A percentile compares a stretch with the other conserved stretches of the same genome.
Conservation (phyloP, 1,139 yeast genomes). For the Saccharomyces pastorianus region DNA sequence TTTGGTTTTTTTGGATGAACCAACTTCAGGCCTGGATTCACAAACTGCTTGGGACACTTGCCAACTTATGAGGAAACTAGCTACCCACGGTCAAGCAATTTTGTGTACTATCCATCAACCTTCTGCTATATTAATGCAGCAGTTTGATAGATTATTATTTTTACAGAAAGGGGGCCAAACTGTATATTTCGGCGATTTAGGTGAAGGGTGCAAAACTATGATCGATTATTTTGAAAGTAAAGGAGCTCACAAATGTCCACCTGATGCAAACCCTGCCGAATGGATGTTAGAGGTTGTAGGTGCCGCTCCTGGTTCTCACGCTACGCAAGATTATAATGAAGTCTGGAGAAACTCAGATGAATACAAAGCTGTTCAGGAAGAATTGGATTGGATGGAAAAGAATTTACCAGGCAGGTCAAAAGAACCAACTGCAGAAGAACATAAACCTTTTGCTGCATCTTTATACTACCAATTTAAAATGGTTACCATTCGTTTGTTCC, state of each 20-base stretch:
- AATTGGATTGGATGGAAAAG: slow-evolving; percentile 40
- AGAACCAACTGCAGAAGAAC: slow-evolving; percentile 31
- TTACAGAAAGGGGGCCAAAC: slow-evolving; percentile 70
- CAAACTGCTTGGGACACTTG: slow-evolving; percentile 88
- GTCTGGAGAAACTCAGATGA: slow-evolving; percentile 60
- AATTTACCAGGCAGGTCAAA: slow-evolving; percentile 34
- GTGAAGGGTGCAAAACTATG: slow-evolving; percentile 51
- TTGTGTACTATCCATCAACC: slow-evolving; percentile 82
- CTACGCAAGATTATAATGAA: slow-evolving; percentile 54
- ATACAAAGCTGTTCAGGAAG: slow-evolving; percentile 37
- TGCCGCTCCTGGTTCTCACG: slow-evolving; percentile 70
- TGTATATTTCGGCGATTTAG: slow-evolving; percentile 75
- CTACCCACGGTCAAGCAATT: slow-evolving; percentile 75
- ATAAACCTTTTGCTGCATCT: slow-evolving; percentile 32
- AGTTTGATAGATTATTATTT: slow-evolving; percentile 67
- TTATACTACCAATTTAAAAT: slow-evolving; percentile 41
- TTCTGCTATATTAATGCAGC: slow-evolving; percentile 66
- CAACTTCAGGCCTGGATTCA: slow-evolving; percentile 88
- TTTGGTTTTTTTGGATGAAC: slow-evolving; percentile 78
- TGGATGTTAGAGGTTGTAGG: slow-evolving; percentile 79
- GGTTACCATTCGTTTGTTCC: slow-evolving; percentile 47
- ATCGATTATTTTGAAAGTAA: slow-evolving; percentile 60
- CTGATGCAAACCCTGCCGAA: slow-evolving; percentile 70
- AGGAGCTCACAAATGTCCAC: slow-evolving; percentile 61
- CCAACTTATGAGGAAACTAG: slow-evolving; percentile 64